A percentile compares a stretch with the other conserved stretches of the same genome.
Evolutionary conservation across 257 asterid species (phyloP).

Genomic region (Solanum chmielewskii): DNA sequence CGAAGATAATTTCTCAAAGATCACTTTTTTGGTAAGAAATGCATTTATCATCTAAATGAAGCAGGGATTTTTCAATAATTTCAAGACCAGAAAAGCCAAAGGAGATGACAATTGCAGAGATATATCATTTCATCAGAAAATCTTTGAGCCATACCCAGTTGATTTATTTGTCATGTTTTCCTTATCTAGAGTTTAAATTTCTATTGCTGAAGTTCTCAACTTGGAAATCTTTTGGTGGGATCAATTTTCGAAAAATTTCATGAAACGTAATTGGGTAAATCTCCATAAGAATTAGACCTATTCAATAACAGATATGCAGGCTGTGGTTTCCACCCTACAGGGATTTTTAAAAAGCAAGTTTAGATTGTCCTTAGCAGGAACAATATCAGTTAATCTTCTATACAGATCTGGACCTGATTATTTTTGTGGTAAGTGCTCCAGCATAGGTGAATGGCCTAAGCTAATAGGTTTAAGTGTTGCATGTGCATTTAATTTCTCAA

Average conservation of each 20-base stretch:
- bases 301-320: neutral
- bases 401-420: neutral
- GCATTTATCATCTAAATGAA: neutral
- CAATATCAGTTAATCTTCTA: neutral
- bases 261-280: neutral
- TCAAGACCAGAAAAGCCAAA: neutral
- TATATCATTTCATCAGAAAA: neutral
- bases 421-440: neutral
- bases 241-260: neutral
- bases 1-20: neutral
- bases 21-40: neutral
- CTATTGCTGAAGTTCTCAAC: neutral
- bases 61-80: neutral
- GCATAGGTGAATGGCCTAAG: neutral
- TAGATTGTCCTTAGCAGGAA: neutral
- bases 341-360: neutral
- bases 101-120: neutral
- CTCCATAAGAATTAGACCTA: neutral
- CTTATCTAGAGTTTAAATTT: neutral
- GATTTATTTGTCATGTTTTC: neutral
- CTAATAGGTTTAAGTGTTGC: neutral
- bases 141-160: neutral
- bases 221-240: neutral
- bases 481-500: neutral
- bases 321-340: neutral